Evolutionary conservation across 352 stramenopile genomes (phyloP).

Genomic region (Globisporangium echinulatum): DNA sequence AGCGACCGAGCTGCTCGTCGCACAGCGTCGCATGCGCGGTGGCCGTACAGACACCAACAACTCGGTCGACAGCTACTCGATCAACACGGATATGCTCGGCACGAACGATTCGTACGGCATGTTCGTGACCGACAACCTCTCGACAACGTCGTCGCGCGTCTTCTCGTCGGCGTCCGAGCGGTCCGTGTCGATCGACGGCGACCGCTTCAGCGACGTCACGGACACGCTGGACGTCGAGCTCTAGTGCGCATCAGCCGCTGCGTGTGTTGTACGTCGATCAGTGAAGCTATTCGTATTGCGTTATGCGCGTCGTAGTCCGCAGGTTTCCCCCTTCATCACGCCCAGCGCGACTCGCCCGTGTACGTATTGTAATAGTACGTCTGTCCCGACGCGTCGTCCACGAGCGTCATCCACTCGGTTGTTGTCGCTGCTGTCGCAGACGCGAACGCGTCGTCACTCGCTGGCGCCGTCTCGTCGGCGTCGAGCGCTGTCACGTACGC

Average conservation of each 20-base stretch:
- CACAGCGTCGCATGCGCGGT: neutral
- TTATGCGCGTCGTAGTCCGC: no score
- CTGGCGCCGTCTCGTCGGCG: constrained; percentile 11
- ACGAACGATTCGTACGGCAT: constrained; percentile 15
- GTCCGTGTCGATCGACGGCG: neutral
- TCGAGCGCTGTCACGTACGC: constrained; percentile 61
- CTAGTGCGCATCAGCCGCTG: neutral
- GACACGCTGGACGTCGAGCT: constrained; percentile 5
- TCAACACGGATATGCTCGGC: neutral
- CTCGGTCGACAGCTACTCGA: neutral
- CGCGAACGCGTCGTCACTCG: constrained; percentile 13
- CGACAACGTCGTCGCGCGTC: constrained; percentile 8
- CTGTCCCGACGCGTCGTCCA: constrained; percentile 55
- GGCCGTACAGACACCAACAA: neutral
- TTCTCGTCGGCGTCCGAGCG: constrained; percentile 8
- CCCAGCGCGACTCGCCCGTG: constrained; percentile 68
- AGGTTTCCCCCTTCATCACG: constrained; percentile 15
- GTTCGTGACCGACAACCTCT: constrained; percentile 4
- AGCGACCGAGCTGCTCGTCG: neutral
- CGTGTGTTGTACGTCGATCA: neutral
- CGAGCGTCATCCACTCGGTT: constrained; percentile 44
- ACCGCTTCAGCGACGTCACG: constrained; percentile 5
- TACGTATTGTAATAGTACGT: constrained; percentile 73
- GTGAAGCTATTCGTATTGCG: constrained; percentile 5
- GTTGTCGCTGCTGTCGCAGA: constrained; percentile 5